Evolutionary conservation across 2,329 filamentous ascomycete genomes (phyloP).

Genomic region (Phyllosticta citrichinensis): DNA sequence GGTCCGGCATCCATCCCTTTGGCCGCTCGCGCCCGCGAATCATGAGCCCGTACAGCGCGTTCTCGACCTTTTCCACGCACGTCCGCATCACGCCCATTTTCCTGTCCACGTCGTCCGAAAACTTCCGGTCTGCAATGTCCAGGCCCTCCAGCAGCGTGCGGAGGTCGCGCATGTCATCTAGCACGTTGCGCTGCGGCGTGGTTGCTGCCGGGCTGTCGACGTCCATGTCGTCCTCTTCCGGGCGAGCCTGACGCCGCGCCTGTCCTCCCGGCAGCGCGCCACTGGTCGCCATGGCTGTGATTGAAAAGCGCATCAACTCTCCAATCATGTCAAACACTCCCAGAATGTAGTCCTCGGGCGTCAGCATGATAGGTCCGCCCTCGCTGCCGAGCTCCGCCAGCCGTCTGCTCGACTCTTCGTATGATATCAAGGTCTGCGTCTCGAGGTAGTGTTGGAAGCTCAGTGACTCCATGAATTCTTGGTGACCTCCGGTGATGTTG

Average conservation of each 20-base stretch:
- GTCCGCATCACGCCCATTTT: constrained; percentile 81
- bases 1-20: constrained; percentile 83
- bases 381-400: constrained; percentile 28
- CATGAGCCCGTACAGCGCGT: constrained; percentile 74
- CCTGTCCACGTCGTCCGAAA: constrained; percentile 56
- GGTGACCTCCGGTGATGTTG: constrained; percentile 68
- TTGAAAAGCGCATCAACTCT: constrained; percentile 94
- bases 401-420: constrained; percentile 44
- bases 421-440: constrained; percentile 63
- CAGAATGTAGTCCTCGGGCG: constrained; percentile 76
- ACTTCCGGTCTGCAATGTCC: constrained; percentile 44
- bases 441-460: constrained; percentile 82
- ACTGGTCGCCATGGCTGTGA: constrained; percentile 72
- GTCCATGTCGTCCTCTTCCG: constrained; percentile 25
- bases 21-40: constrained; percentile 83
- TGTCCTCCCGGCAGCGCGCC: constrained; percentile 41
- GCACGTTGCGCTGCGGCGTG: constrained; percentile 50
- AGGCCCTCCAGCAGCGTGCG: constrained; percentile 68
- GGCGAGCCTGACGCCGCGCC: constrained; percentile 29
- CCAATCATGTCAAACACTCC: constrained; percentile 91
- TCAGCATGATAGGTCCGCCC: constrained; percentile 50
- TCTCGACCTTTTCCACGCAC: constrained; percentile 91
- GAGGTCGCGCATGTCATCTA: constrained; percentile 72
- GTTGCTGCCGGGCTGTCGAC: constrained; percentile 21
- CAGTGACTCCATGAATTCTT: constrained; percentile 89